phyloP scores from a whole-genome alignment of 2,329 filamentous ascomycete genomes.

The Lachnellula hyalina region DNA sequence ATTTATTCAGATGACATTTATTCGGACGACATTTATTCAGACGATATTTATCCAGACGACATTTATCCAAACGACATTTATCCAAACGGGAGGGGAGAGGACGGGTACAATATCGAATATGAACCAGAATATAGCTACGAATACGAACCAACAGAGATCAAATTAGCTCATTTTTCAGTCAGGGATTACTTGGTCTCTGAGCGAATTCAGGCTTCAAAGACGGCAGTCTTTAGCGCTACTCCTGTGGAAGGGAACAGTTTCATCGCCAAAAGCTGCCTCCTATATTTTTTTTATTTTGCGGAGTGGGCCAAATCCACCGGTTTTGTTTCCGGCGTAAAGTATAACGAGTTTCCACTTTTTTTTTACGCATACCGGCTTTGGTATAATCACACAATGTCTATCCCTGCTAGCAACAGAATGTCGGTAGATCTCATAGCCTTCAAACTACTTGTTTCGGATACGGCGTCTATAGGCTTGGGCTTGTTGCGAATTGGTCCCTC shows the following conservation, averaged over 20 bases:
- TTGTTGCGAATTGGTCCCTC: not conserved
- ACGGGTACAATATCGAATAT: too few relatives aligned
- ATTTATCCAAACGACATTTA: too few relatives aligned
- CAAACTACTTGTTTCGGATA: not conserved
- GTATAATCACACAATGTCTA: not conserved
- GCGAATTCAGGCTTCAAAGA: conserved; percentile 1
- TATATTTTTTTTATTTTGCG: not conserved
- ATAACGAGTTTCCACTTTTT: too few relatives aligned
- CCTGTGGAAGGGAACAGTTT: not conserved
- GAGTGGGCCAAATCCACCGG: not conserved
- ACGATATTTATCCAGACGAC: too few relatives aligned
- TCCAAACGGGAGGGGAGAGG: too few relatives aligned
- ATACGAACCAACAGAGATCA: not conserved
- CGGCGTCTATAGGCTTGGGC: not conserved
- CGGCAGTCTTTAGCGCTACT: not conserved
- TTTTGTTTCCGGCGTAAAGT: not conserved
- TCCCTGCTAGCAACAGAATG: not conserved
- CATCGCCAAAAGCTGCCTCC: not conserved
- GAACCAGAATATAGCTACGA: too few relatives aligned
- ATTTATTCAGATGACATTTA: not conserved
- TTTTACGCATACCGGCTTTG: not conserved
- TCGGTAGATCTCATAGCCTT: not conserved
- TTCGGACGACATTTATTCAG: too few relatives aligned
- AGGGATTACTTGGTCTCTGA: conserved; percentile 28
- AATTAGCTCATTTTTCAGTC: conserved; percentile 29